These are phyloP conservation scores for Chlamydomonas sphaeroides DNA, from an alignment of 139 green algal species.

Conservation along the genomic window DNA sequence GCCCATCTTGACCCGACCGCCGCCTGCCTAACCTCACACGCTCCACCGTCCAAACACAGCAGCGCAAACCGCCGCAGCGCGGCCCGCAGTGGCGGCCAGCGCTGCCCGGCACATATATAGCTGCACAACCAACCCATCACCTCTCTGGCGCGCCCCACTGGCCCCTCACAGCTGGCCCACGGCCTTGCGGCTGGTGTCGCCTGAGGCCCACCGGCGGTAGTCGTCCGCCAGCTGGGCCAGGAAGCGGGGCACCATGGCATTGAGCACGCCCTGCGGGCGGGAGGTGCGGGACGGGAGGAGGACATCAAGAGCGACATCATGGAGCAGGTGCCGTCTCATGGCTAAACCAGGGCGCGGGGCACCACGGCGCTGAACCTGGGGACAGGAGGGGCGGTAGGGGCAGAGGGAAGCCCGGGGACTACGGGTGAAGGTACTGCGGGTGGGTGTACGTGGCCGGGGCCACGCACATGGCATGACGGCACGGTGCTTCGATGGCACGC, in stretches of 20 bases:
- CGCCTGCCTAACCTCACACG: no score
- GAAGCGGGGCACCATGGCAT: conserved; percentile 82
- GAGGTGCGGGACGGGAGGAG: neutral
- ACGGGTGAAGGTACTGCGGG: no score
- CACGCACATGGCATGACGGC: no score
- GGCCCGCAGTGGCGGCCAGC: no score
- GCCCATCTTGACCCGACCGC: no score
- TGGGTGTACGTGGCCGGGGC: no score
- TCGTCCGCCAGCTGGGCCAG: conserved; percentile 81
- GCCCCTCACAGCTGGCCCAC: conserved; percentile 35
- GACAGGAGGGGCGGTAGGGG: neutral
- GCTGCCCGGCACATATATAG: no score
- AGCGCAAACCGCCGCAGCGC: no score
- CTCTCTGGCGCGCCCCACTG: no score
- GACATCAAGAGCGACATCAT: neutral
- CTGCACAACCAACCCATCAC: no score
- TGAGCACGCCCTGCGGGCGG: conserved; percentile 79
- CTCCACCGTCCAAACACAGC: no score
- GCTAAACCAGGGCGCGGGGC: conserved; percentile 46
- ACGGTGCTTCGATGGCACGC: no score
- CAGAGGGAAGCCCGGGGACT: neutral
- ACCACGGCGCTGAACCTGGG: conserved; percentile 75
- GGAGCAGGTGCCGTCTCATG: neutral
- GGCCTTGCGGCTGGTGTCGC: conserved; percentile 59
- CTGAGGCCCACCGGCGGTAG: conserved; percentile 80